phyloP scores from a whole-genome alignment of 202 grass and related monocot genomes.

The Hordeum pubiflorum region DNA sequence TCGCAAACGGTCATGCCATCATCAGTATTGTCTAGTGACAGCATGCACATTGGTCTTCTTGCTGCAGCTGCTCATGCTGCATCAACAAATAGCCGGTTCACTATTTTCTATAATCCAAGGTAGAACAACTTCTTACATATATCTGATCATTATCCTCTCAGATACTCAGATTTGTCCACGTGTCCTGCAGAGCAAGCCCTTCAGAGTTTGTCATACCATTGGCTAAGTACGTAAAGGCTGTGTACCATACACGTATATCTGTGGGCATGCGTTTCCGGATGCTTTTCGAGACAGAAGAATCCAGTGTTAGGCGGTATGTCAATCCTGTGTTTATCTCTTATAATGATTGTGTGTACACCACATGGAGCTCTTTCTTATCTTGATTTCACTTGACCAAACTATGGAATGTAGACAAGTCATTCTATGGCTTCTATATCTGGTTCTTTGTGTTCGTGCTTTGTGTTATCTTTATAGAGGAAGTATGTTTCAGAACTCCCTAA shows the following conservation, averaged over 20 bases:
- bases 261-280: conserved; percentile 98
- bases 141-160: neutral
- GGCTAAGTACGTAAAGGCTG: conserved; percentile 81
- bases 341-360: neutral
- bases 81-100: conserved; percentile 94
- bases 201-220: conserved; percentile 95
- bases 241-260: conserved; percentile 93
- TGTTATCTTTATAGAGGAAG: neutral
- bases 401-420: neutral
- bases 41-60: conserved; percentile 97
- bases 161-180: conserved; percentile 2
- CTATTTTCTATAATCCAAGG: conserved; percentile 99
- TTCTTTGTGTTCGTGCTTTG: neutral
- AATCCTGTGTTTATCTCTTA: conserved; percentile 9
- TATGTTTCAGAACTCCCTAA: neutral
- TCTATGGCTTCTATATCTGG: neutral
- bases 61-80: conserved; percentile 97
- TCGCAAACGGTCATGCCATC: conserved; percentile 96
- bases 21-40: conserved; percentile 93
- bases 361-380: neutral
- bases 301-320: conserved; percentile 85
- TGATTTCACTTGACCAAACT: neutral
- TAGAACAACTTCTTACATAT: conserved; percentile 25
- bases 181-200: conserved; percentile 83
- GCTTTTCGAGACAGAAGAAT: conserved; percentile 99